Base-by-base conservation (phyloP, 2,329 filamentous ascomycete species). In the Coleophoma cylindrospora region DNA sequence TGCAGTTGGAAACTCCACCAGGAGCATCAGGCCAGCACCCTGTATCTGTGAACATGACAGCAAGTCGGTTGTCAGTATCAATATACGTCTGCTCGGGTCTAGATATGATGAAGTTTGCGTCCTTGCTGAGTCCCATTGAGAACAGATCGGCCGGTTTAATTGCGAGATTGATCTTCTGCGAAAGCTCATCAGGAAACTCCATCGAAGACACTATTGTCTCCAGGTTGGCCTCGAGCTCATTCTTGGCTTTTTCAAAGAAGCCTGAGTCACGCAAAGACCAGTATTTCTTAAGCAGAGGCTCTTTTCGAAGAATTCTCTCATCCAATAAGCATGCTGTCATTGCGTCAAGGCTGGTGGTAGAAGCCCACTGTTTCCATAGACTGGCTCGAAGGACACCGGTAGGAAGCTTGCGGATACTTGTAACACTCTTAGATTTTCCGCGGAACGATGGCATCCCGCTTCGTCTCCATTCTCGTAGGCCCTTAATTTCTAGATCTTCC, bases 1-100 rank as follows among this genome's bases (percentile, higher is more conserved):
- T 68, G 63, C 76, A 80, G 50, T 76, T 76, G 36, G 76, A 79
- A 13, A 80, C 76, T 56, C 76, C 76, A 50, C 76, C 76, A 34
- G 74, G 74, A 52, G 74, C 72, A 50, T 75, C 73, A 2, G 74
- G 74, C 74, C 74, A 77, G 44, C 71, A 74, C 7, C 72, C 73
- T 12, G 66, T 75, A 56, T 76, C 73, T 17, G 70, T 68, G 47
- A 76, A 75, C 54, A 79, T 72, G 47, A 79, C 74, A 33, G 76
- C 76, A 4, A 78, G 68, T 3, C 68, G 70, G 22, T 73, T 69
- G 12, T 69, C 63, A 1, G 72, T 77, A 53, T 79, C 75, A 10
- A 64, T 67, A 51, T 73, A 74, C 50, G 68, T 69, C 50, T 71
- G 68, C 37, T 70, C 61, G 1, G 68, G 69, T 11, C 65, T 63